Base-by-base conservation (phyloP, 2,329 filamentous ascomycete species). In the Gaeumannomyces sp. region DNA sequence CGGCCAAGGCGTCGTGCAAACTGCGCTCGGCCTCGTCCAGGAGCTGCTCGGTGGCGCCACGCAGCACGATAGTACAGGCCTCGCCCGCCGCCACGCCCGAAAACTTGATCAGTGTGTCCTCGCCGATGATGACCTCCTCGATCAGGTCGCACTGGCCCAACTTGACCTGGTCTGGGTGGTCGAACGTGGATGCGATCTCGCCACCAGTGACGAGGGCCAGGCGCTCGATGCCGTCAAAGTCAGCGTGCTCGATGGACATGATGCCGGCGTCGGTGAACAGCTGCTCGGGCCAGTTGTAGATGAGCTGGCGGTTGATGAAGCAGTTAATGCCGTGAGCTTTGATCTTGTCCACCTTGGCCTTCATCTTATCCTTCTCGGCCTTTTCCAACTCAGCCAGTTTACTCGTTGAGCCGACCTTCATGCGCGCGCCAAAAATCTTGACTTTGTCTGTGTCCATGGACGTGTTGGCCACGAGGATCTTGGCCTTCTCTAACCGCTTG, bases 271-370 rank as follows among this genome's bases (percentile, higher is more conserved):
- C 95, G 50, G 94, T 93, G 75, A 99, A 99, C 60, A 99, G 89
- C 80, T 99, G 95, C 79, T 99, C 95, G 7, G 95, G 95, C 95
- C 95, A 99, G 84, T 99, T 99, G 85, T 99, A 99, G 80, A 99
- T 99, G 69, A 99, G 87, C 78, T 99, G 95, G 71, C 95, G 85
- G 85, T 99, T 99, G 78, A 99, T 97, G 79, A 99, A 99, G 84
- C 95, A 98, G 85, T 99, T 99, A 81, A 99, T 97, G 66, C 95
- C 95, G 74, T 99, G 95, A 60, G 92, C 86, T 86, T 98, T 99
- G 82, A 99, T 99, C 79, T 92, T 94, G 69, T 99, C 95, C 60
- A 99, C 95, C 85, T 99, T 99, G 70, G 91, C 90, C 84, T 93
- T 96, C 95, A 99, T 99, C 88, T 98, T 98, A 73, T 99, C 95